Evolutionary conservation across 2,329 filamentous ascomycete genomes (phyloP).

Genomic region (Zarea fungicola): DNA sequence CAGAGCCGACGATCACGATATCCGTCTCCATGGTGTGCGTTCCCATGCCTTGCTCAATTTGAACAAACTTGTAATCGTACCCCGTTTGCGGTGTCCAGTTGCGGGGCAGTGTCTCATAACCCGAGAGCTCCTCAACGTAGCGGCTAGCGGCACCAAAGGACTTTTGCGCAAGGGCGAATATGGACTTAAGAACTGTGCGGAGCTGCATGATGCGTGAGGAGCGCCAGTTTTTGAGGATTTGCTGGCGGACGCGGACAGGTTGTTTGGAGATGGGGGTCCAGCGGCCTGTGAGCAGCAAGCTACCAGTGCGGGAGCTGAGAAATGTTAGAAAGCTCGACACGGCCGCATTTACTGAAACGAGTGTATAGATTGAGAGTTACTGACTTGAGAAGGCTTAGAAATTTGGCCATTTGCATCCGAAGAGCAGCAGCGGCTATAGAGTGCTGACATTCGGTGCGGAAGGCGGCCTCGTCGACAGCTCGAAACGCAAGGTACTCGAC

Average conservation of each 20-base stretch:
- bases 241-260: conserved; percentile 53
- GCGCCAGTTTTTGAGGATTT: conserved; percentile 59
- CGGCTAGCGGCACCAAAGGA: conserved; percentile 52
- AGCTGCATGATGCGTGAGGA: conserved; percentile 50
- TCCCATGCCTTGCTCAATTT: conserved; percentile 39
- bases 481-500: conserved; percentile 49
- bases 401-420: conserved; percentile 32
- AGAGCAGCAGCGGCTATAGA: conserved; percentile 33
- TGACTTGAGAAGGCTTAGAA: conserved; percentile 41
- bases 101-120: conserved; percentile 50
- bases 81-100: conserved; percentile 41
- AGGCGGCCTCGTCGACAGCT: conserved; percentile 46
- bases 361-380: conserved; percentile 18
- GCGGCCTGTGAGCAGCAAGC: conserved; percentile 63
- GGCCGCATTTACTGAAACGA: not conserved
- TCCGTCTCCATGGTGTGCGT: conserved; percentile 67
- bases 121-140: conserved; percentile 49
- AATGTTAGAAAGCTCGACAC: not conserved
- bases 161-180: conserved; percentile 50
- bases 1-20: conserved; percentile 79
- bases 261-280: conserved; percentile 57
- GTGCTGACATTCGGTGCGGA: conserved; percentile 45
- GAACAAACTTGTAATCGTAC: conserved; percentile 58
- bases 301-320: conserved; percentile 55
- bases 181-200: conserved; percentile 48